These are phyloP conservation scores for Yarrowia hollandica DNA, from an alignment of 805 yeast genomes.

Conservation along the genomic window DNA sequence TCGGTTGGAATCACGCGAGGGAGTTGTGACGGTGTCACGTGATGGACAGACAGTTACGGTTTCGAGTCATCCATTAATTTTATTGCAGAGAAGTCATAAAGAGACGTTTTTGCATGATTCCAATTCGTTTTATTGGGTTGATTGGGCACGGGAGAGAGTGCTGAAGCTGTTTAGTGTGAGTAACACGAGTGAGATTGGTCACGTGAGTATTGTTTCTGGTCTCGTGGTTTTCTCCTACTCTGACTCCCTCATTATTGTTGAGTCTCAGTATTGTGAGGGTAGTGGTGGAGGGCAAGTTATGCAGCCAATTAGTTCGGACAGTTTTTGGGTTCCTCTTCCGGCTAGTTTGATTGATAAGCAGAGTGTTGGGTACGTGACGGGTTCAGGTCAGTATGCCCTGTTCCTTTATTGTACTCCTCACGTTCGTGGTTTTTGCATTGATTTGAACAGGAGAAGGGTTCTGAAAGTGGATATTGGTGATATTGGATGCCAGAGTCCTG, in stretches of 20 bases:
- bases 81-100: background rate
- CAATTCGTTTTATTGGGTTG: background rate
- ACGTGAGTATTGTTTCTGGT: background rate
- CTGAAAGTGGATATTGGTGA: background rate
- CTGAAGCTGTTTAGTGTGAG: background rate
- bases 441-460: background rate
- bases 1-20: background rate
- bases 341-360: background rate
- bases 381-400: background rate
- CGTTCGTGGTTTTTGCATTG: background rate
- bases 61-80: background rate
- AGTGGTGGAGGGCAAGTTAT: background rate
- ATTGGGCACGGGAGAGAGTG: background rate
- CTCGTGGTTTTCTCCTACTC: background rate
- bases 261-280: background rate
- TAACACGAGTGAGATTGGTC: background rate
- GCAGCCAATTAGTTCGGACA: background rate
- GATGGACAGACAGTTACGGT: background rate
- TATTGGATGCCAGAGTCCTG: background rate
- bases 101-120: slow-evolving; percentile 7
- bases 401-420: background rate
- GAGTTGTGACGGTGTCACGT: background rate
- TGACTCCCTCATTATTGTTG: background rate
- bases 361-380: background rate
- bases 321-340: background rate